Evolutionary conservation across 2,329 filamentous ascomycete species (phyloP), one percentile per base, ranked within the genome.

Genomic region (Curvularia sp.): DNA sequence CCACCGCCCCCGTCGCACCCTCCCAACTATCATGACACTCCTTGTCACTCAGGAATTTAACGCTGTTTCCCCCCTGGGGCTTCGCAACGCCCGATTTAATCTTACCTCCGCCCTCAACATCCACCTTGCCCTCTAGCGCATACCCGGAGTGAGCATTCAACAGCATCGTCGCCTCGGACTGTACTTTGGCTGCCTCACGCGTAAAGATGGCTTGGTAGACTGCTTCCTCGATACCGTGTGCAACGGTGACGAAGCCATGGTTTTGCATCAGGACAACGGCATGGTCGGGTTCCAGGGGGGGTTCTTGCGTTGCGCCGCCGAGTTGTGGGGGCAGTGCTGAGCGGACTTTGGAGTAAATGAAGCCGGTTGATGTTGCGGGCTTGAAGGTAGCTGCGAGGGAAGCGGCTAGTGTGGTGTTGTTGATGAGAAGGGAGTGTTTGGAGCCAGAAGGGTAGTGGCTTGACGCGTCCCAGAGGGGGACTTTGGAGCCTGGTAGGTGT

Each of bases 131-230:
- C 46, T 80, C 69, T 28, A 82, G 72, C 7, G 70, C 73, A 24
- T 72, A 68, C 1, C 76, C 75, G 24, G 72, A 72, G 43, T 74
- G 63, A 5, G 74, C 75, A 55, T 75, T 75, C 39, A 68, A 66
- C 20, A 77, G 67, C 6, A 64, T 65, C 51, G 77, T 48, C 2
- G 79, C 78, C 1, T 71, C 70, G 1, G 75, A 80, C 57, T 82
- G 80, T 7, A 77, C 68, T 48, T 76, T 72, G 1, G 81, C 80
- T 39, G 73, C 72, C 53, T 75, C 70, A 22, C 63, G 68, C 5
- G 79, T 81, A 62, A 79, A 82, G 20, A 81, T 77, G 1, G 79
- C 77, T 53, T 80, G 77, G 58, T 77, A 81, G 0, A 82, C 80
- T 0, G 76, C 79, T 62, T 81, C 79, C 63, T 81, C 76, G 54